A percentile compares a stretch with the other conserved stretches of the same genome.
Conservation (phyloP, 208 protist genomes). For the Acanthamoeba royreba region DNA sequence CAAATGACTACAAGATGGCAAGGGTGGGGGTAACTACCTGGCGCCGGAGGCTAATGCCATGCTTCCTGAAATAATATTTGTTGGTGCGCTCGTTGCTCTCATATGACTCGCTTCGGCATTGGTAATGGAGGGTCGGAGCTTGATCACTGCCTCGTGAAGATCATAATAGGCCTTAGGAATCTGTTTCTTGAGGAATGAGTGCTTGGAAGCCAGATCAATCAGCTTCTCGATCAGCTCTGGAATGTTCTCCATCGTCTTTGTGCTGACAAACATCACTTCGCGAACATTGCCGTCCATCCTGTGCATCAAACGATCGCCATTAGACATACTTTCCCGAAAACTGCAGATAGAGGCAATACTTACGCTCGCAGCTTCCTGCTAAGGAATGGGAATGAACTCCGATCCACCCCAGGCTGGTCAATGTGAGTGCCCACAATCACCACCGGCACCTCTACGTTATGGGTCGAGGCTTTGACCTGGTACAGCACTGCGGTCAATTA, state of each 20-base stretch:
- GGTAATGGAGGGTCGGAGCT: not conserved
- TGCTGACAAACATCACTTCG: slow-evolving; percentile 9
- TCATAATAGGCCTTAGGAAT: slow-evolving; percentile 28
- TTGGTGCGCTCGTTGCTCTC: not conserved
- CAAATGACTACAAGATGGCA: too few species aligned
- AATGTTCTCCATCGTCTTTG: not conserved
- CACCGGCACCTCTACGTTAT: not conserved
- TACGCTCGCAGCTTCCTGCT: not conserved
- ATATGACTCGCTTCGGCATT: not conserved
- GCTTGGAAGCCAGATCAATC: not conserved
- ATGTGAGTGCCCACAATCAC: not conserved
- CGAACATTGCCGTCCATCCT: slow-evolving; percentile 19
- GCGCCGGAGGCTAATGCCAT: too few species aligned
- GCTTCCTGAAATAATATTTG: too few species aligned
- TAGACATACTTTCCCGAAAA: not conserved
- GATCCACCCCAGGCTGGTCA: not conserved
- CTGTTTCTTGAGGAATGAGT: slow-evolving; percentile 29
- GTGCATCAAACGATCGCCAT: not conserved
- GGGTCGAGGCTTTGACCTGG: not conserved
- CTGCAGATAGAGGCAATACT: not conserved
- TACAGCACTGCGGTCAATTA: not conserved
- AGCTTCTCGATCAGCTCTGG: not conserved
- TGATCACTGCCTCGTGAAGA: not conserved
- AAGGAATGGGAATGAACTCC: not conserved
- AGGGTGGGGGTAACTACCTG: too few species aligned